Evolutionary conservation across 1,139 yeast genomes (phyloP), one percentile per base, ranked within the genome.

Genomic region (Barnettozyma hawaiiensis): DNA sequence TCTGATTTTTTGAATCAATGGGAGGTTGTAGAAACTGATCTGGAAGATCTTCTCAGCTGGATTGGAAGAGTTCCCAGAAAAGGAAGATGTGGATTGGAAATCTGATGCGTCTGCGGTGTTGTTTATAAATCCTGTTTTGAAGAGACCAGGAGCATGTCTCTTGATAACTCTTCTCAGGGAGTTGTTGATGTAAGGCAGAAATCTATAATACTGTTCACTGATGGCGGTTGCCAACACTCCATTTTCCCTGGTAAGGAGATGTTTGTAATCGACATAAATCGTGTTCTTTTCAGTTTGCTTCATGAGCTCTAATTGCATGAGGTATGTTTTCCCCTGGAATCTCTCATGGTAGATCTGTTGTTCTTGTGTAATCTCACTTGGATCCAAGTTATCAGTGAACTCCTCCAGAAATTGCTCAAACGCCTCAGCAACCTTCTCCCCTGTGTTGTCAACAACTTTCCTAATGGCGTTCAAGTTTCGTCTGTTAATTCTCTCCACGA

Each of bases 181-280:
- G 43, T 74, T 76, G 46, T 82, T 73, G 50, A 92, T 69, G 58
- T 81, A 92, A 2, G 98, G 98, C 49, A 84, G 68, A 66, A 92
- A 90, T 60, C 98, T 77, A 62, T 89, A 92, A 63, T 85, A 94
- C 62, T 92, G 97, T 50, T 87, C 96, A 41, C 81, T 73, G 47
- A 90, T 80, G 32, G 98, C 98, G 46, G 82, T 75, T 2, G 97
- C 96, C 53, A 94, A 70, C 16, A 87, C 90, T 42, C 96, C 96
- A 56, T 85, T 83, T 58, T 87, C 95, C 46, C 84, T 73, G 16
- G 77, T 75, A 31, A 81, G 65, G 47, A 92, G 65, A 63, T 94
- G 96, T 46, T 78, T 78, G 62, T 83, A 90, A 62, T 94, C 96
- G 29, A 92, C 80, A 56, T 85, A 90, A 28, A 94, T 69, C 0